Conservation (phyloP, 257 asterid genomes). For the Cordia subcordata region DNA sequence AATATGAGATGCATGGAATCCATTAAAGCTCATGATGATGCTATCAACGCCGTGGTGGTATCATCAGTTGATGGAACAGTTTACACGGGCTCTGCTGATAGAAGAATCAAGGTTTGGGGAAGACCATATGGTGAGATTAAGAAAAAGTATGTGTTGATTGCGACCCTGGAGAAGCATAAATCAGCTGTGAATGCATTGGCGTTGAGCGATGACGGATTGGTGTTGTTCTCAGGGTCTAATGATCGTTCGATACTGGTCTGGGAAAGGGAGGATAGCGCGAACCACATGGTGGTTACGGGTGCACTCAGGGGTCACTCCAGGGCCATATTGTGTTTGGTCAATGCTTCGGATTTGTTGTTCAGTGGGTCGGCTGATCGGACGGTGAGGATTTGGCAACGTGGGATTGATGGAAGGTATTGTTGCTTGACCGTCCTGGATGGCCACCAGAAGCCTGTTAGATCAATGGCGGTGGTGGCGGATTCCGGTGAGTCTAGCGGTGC, state of each 20-base stretch:
- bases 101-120: conserved; percentile 60
- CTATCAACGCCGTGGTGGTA: conserved; percentile 59
- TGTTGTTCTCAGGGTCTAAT: conserved; percentile 75
- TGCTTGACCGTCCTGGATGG: conserved; percentile 76
- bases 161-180: conserved; percentile 73
- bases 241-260: conserved; percentile 88
- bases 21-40: conserved; percentile 75
- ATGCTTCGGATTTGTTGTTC: conserved; percentile 45
- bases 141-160: conserved; percentile 29
- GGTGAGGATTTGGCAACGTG: conserved; percentile 77
- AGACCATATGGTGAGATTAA: conserved; percentile 30
- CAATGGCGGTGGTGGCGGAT: conserved; percentile 42
- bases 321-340: conserved; percentile 63
- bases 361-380: conserved; percentile 93
- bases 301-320: conserved; percentile 74
- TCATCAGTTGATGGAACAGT: conserved; percentile 40
- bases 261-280: conserved; percentile 83
- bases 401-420: conserved; percentile 45
- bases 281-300: conserved; percentile 71
- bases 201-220: conserved; percentile 53
- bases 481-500: conserved; percentile 23
- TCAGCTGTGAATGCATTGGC: conserved; percentile 82
- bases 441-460: conserved; percentile 70
- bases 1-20: conserved; percentile 49
- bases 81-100: conserved; percentile 86